Conservation (phyloP, 805 yeast genomes). For the Ogataea trehalophila region DNA sequence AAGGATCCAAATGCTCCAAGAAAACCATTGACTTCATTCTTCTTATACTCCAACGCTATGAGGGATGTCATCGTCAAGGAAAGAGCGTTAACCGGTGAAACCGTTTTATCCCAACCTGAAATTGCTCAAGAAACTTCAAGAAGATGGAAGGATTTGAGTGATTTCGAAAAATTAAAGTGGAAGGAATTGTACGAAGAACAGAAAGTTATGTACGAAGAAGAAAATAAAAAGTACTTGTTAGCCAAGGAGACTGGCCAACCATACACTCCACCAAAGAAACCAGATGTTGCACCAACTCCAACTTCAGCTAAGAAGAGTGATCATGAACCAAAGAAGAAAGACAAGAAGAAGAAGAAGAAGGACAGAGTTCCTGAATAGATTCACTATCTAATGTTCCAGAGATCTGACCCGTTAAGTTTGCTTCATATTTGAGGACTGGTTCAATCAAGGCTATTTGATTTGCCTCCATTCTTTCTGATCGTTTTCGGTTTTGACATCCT, state of each 20-base stretch:
- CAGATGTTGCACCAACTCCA: constrained; percentile 21
- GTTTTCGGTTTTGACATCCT: too few relatives aligned
- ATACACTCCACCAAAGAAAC: constrained; percentile 26
- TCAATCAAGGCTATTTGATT: background rate
- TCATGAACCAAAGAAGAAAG: constrained; percentile 43
- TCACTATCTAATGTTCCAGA: background rate
- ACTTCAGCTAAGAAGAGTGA: constrained; percentile 18
- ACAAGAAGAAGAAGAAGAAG: constrained; percentile 51
- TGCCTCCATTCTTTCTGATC: background rate
- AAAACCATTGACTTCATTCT: constrained; percentile 86
- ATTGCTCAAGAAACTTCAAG: constrained; percentile 74
- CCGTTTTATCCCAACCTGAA: constrained; percentile 68
- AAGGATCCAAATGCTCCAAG: constrained; percentile 93
- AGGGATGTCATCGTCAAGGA: constrained; percentile 70
- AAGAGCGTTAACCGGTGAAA: constrained; percentile 52
- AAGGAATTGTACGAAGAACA: constrained; percentile 52
- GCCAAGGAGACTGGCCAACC: constrained; percentile 27
- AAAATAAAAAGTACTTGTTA: constrained; percentile 24
- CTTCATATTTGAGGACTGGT: constrained; percentile 1
- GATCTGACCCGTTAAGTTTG: background rate
- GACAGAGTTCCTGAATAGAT: constrained; percentile 20
- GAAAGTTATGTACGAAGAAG: constrained; percentile 32
- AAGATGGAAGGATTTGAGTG: constrained; percentile 71
- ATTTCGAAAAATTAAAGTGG: constrained; percentile 69
- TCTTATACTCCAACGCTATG: constrained; percentile 68